Base-by-base conservation (phyloP, 768 basidiomycete genomes). In the Hypholoma fasciculare region DNA sequence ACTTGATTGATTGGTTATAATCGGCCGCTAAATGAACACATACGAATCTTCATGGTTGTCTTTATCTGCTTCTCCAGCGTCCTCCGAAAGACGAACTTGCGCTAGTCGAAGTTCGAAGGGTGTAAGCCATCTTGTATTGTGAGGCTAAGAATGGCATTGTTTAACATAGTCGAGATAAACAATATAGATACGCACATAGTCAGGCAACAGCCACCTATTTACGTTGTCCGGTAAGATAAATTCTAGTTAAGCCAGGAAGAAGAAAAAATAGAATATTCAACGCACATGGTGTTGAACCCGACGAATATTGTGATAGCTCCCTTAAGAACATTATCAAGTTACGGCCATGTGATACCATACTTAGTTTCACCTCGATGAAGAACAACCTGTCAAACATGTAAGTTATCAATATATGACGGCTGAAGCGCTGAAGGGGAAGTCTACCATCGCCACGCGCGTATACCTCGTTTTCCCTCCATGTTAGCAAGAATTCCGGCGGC, bases 401-500 rank as follows among this genome's bases (percentile, higher is more conserved):
- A 39, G 37, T 46, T 16, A 14, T 50, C 26, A 9, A 27, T 1
- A 2, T 34, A 34, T 34, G 6, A 7, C 23, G 9, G 3, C 30
- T 2, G 11, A 44, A 23, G 23, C 23, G 23, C 23, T 4, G 23
- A 16, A 19, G 23, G 16, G 23, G 16, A 14, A 2, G 56, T 74
- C 58, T 60, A 85, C 86, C 84, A 91, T 75, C 86, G 66, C 89
- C 89, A 91, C 9, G 86, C 88, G 26, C 84, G 67, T 42, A 88
- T 84, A 1, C 88, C 89, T 5, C 81, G 73, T 51, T 76, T 78
- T 1, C 87, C 88, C 59, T 92, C 81, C 88, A 91, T 87, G 43
- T 77, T 79, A 1, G 77, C 73, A 14, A 93, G 76, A 52, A 91
- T 87, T 9, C 87, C 89, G 16, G 89, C 89, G 14, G 88, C 90